Evolutionary conservation across 148 eudicot species (phyloP), one percentile per base, ranked within the genome.

Genomic region (Nepenthes mirabilis): DNA sequence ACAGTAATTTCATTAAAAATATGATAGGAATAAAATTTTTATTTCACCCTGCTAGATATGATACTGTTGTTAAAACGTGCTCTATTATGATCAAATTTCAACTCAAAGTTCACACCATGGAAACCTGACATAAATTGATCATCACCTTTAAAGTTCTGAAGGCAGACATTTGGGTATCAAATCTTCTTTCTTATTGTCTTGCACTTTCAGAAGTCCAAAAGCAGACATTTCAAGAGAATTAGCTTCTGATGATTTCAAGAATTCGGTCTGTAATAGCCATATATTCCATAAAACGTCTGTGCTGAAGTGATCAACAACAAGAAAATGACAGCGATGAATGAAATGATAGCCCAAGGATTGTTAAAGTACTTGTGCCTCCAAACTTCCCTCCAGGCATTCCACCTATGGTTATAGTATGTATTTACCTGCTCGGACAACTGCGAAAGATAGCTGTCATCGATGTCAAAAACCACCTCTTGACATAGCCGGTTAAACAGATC

Each of bases 381-480:
- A 36, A 14, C 64, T 52, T 69, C 74, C 36, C 69, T 45, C 69
- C 69, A 65, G 52, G 36, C 59, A 55, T 70, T 49, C 59, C 63
- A 48, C 43, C 55, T 57, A 37, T 35, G 52, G 35, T 58, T 52
- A 50, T 52, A 64, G 56, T 64, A 65, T 9, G 68, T 60, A 48
- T 87, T 83, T 9, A 87, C 76, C 53, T 79, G 61, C 56, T 73
- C 77, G 2, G 84, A 79, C 58, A 86, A 37, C 50, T 35, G 58
- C 23, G 83, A 72, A 35, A 79, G 80, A 47, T 74, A 75, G 37
- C 86, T 74, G 51, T 75, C 68, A 11, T 73, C 62, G 3, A 78
- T 70, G 68, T 86, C 89, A 49, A 83, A 82, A 14, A 79, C 69
- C 37, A 79, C 85, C 58, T 81, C 95, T 55, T 76, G 80, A 52